These are phyloP conservation scores for Setaria viridis DNA, from an alignment of 202 grass and related monocot genomes.

Conservation along the genomic window DNA sequence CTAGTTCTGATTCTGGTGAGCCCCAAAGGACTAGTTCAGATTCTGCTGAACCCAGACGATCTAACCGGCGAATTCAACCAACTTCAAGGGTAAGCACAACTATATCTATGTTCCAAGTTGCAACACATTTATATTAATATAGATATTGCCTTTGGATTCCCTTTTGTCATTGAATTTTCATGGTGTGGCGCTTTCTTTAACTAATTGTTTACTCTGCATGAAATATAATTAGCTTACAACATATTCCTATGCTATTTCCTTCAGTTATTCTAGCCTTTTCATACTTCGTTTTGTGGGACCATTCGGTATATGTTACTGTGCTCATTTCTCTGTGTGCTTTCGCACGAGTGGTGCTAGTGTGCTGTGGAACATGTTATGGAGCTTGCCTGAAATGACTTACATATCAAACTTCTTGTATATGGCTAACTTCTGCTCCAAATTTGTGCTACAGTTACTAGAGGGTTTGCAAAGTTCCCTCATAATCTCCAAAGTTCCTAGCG, in stretches of 20 bases:
- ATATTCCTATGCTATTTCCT: neutral
- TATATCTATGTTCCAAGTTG: neutral
- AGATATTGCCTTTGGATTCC: neutral
- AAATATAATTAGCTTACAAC: conserved; percentile 1
- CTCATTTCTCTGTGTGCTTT: neutral
- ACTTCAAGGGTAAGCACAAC: conserved; percentile 79
- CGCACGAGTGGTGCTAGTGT: neutral
- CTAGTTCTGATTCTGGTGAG: conserved; percentile 58
- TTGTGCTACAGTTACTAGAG: conserved; percentile 74
- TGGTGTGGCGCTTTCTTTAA: conserved; percentile 19
- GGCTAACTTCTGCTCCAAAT: conserved; percentile 36
- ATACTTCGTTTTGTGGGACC: neutral
- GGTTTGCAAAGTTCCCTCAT: conserved; percentile 95
- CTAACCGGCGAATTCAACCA: conserved; percentile 93
- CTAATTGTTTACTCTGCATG: neutral
- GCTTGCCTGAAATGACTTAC: conserved; percentile 3
- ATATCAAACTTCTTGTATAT: neutral
- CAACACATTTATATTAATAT: conserved; percentile 17
- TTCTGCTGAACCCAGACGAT: conserved; percentile 79
- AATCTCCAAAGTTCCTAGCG: conserved; percentile 74
- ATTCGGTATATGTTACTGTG: neutral
- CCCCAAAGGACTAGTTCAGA: conserved; percentile 55
- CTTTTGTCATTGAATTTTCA: conserved; percentile 31
- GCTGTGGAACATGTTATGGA: conserved; percentile 8
- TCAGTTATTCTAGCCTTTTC: conserved; percentile 8